Base-by-base conservation (phyloP, 2,329 filamentous ascomycete genomes). In the Verticillium klebahnii region DNA sequence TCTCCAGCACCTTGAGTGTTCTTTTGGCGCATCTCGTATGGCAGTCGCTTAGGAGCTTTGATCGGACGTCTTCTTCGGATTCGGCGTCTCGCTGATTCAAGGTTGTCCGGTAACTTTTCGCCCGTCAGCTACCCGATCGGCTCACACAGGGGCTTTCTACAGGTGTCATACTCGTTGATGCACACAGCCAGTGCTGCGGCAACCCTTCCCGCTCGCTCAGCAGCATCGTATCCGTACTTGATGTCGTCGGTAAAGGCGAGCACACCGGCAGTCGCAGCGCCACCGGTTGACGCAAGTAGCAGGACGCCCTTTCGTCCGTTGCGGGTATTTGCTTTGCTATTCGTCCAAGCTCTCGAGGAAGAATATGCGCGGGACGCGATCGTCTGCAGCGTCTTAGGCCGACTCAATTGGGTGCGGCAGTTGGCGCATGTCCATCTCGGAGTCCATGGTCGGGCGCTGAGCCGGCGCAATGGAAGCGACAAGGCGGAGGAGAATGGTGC, bases 11-110 rank as follows among this genome's bases (percentile, higher is more conserved):
- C 62, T 83, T 85, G 52, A 98, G 80, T 1, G 95, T 97, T 64
- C 95, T 87, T 69, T 92, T 85, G 34, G 95, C 95, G 77, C 95
- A 99, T 75, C 95, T 86, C 73, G 96, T 90, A 76, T 99, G 95
- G 72, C 95, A 98, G 65, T 88, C 88, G 68, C 87, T 90, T 59
- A 99, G 80, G 40, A 89, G 75, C n/a, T 76, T 80, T n/a, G 85
- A 80, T 71, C 87, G 86, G 73, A 92, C 85, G 59, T 85, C 82
- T 45, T 84, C 80, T 64, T 91, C 84, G 23, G 87, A 80, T 50
- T 77, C 77, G 61, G 84, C 82, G 66, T 91, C 86, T 64, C 86
- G 82, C 61, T 82, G 79, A 67, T 92, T 96, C 67, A 99, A 79
- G 2, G 92, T 93, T 57, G 87, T 87, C 68, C 93, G 92, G 77